phyloP scores from a whole-genome alignment of 176 grass and related monocot species.

The Aegilops umbellulata region DNA sequence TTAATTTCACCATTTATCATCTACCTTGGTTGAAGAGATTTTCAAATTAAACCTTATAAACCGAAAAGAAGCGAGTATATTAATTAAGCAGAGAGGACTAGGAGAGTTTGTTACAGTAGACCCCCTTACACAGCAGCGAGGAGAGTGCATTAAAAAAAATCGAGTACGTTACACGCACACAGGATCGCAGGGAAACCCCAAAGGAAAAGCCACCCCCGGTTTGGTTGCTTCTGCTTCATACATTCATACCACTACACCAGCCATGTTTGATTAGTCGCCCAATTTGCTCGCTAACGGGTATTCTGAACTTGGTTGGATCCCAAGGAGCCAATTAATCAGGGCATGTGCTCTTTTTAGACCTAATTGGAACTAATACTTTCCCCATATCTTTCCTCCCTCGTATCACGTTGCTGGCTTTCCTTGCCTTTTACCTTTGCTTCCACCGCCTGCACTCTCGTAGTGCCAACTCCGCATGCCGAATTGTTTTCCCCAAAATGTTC shows the following conservation, averaged over 20 bases:
- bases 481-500: constrained; percentile 14
- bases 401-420: background rate
- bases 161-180: background rate
- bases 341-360: constrained; percentile 10
- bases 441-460: constrained; percentile 3
- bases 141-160: background rate
- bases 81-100: no score
- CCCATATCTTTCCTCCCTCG: background rate
- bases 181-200: background rate
- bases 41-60: no score
- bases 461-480: constrained; percentile 31
- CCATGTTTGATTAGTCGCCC: background rate
- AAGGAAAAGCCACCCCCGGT: background rate
- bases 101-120: no score
- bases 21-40: no score
- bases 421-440: constrained; percentile 28
- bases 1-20: no score
- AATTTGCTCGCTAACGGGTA: background rate
- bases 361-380: background rate
- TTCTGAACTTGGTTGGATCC: background rate
- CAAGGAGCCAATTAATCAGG: background rate
- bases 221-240: background rate
- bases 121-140: no score
- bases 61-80: no score
- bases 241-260: background rate